Conservation (phyloP, 805 yeast species). For the Kurtzmaniella cleridarum region DNA sequence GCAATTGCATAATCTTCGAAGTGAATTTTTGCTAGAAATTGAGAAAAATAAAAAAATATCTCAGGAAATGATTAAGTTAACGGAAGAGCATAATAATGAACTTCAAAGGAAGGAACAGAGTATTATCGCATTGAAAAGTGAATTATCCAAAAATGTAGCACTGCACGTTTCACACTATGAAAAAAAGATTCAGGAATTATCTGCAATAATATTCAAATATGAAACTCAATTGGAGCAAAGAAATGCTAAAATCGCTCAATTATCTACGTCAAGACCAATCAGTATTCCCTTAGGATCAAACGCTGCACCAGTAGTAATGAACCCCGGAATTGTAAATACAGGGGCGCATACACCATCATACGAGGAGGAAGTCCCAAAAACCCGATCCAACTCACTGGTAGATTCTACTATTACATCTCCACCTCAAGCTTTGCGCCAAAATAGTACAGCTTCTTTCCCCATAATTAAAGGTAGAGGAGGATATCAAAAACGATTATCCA, state of each 20-base stretch:
- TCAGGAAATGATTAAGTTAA: conserved; percentile 12
- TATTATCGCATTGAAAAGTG: conserved; percentile 17
- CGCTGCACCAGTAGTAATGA: too few relatives aligned
- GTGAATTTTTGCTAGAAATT: conserved; percentile 12
- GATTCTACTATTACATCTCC: conserved; percentile 6
- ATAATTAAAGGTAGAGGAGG: conserved; percentile 41
- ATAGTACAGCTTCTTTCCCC: conserved; percentile 15
- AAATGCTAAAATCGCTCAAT: conserved; percentile 27
- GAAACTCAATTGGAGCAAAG: conserved; percentile 35
- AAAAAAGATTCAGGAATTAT: conserved; percentile 29
- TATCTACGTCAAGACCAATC: conserved; percentile 34
- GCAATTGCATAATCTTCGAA: conserved; percentile 10
- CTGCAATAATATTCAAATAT: conserved; percentile 22
- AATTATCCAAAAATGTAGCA: conserved; percentile 21
- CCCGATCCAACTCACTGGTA: conserved; percentile 8
- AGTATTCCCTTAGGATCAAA: conserved; percentile 18
- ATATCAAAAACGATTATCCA: conserved; percentile 37
- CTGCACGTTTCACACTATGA: conserved; percentile 24
- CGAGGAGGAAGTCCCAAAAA: background rate
- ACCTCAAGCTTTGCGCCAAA: background rate
- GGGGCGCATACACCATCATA: too few relatives aligned
- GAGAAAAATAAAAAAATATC: conserved; percentile 16
- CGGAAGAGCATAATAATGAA: conserved; percentile 10
- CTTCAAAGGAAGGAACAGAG: conserved; percentile 18
- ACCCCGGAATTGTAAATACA: too few relatives aligned